These are phyloP conservation scores for Pleurotus pulmonarius DNA, from an alignment of 768 basidiomycete genomes.

Conservation along the genomic window DNA sequence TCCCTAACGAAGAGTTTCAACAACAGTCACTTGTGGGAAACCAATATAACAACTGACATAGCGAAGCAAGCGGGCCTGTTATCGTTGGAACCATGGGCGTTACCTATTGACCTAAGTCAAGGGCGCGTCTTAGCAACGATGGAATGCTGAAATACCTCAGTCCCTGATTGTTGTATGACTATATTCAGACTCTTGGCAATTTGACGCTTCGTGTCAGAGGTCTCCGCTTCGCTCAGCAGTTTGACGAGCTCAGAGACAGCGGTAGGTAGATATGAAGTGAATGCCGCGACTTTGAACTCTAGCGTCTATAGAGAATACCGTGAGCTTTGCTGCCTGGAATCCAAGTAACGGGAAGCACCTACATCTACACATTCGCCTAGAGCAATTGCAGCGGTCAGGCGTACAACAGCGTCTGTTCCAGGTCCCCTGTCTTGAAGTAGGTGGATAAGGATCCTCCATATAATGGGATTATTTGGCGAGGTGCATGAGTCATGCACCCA, in stretches of 20 bases:
- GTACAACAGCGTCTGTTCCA: constrained; percentile 80
- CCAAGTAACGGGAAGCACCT: constrained; percentile 23
- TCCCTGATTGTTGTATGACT: constrained; percentile 56
- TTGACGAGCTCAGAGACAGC: constrained; percentile 64
- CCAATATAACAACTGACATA: constrained; percentile 54
- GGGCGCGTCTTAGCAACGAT: background rate
- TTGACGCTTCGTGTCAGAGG: constrained; percentile 72
- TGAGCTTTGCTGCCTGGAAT: background rate
- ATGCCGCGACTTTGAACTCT: constrained; percentile 56
- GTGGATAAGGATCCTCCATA: constrained; percentile 82
- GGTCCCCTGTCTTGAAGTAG: constrained; percentile 66
- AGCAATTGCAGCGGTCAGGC: constrained; percentile 79
- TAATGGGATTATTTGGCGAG: constrained; percentile 51
- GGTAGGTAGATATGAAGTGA: constrained; percentile 64
- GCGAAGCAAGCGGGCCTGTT: constrained; percentile 56
- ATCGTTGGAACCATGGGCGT: constrained; percentile 61
- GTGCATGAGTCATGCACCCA: constrained; percentile 74
- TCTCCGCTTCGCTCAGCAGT: constrained; percentile 70
- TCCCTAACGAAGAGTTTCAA: constrained; percentile 46
- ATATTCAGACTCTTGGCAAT: constrained; percentile 67
- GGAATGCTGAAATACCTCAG: constrained; percentile 23
- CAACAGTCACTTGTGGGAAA: background rate
- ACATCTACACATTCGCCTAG: constrained; percentile 85
- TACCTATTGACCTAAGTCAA: constrained; percentile 41
- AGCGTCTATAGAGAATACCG: constrained; percentile 42